A percentile compares a stretch with the other conserved stretches of the same genome.
Conservation (phyloP, 2,329 filamentous ascomycete genomes). For the Thielaviopsis euricoi region DNA sequence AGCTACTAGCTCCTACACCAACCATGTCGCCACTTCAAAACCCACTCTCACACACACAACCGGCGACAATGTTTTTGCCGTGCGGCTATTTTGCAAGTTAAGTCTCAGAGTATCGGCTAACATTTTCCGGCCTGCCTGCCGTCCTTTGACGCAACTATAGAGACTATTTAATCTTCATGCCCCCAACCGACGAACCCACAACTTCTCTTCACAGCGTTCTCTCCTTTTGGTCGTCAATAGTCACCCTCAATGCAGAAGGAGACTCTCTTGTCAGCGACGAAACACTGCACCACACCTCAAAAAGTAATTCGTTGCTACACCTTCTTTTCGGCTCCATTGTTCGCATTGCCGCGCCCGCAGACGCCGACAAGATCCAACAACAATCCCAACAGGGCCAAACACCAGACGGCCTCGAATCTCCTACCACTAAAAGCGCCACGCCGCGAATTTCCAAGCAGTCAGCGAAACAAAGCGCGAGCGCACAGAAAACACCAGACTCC, state of each 20-base stretch:
- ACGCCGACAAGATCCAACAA: constrained; percentile 10
- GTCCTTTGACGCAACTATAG: constrained; percentile 27
- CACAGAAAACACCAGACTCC: too few relatives aligned
- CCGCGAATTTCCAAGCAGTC: background rate
- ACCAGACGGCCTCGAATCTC: constrained; percentile 14
- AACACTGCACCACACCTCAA: constrained; percentile 88
- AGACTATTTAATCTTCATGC: constrained; percentile 87
- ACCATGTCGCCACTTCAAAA: too few relatives aligned
- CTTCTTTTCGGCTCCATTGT: constrained; percentile 62
- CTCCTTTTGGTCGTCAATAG: constrained; percentile 79
- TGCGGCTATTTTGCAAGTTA: too few relatives aligned
- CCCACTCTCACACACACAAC: too few relatives aligned
- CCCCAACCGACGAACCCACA: constrained; percentile 40
- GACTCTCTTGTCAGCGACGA: constrained; percentile 88
- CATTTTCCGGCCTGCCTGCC: too few relatives aligned
- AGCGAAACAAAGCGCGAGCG: too few relatives aligned
- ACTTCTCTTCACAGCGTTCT: constrained; percentile 57
- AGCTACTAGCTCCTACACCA: too few relatives aligned
- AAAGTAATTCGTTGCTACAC: constrained; percentile 51
- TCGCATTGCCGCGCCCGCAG: constrained; percentile 21
- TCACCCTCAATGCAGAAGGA: constrained; percentile 82
- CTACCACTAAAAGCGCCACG: background rate
- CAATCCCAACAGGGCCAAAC: constrained; percentile 7
- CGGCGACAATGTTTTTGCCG: too few relatives aligned
- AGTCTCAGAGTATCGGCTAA: too few relatives aligned